These are phyloP conservation scores for Fusarium tricinctum DNA, from an alignment of 2,329 filamentous ascomycete genomes.

Conservation along the genomic window DNA sequence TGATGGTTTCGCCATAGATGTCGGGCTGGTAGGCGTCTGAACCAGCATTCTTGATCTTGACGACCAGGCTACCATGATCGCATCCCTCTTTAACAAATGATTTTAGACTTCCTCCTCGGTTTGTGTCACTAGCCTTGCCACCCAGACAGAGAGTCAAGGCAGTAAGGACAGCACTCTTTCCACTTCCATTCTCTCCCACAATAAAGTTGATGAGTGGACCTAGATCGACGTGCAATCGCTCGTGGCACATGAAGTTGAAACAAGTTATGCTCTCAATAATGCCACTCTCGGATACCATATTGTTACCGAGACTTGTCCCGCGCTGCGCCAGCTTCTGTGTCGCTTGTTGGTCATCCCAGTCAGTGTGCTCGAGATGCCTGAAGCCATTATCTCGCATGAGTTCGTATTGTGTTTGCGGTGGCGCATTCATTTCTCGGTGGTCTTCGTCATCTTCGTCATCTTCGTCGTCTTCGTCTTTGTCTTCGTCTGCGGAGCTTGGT, in stretches of 20 bases:
- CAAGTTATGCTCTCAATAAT: conserved; percentile 91
- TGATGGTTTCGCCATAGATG: conserved; percentile 85
- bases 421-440: conserved; percentile 51
- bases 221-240: conserved; percentile 83
- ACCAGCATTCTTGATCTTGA: conserved; percentile 92
- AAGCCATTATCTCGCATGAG: conserved; percentile 71
- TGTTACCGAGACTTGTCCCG: conserved; percentile 69
- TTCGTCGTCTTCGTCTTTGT: conserved; percentile 52
- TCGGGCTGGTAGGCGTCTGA: conserved; percentile 86
- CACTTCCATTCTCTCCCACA: conserved; percentile 96
- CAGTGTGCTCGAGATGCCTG: conserved; percentile 68
- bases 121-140: conserved; percentile 92
- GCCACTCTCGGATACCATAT: conserved; percentile 82
- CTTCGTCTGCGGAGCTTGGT: conserved; percentile 51
- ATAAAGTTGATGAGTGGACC: conserved; percentile 98
- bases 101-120: conserved; percentile 90
- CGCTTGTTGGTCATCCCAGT: conserved; percentile 72
- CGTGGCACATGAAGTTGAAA: conserved; percentile 97
- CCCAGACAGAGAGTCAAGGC: conserved; percentile 95
- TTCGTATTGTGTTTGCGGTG: conserved; percentile 72
- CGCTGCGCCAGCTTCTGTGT: conserved; percentile 73
- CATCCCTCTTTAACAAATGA: conserved; percentile 91
- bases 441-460: conserved; percentile 48
- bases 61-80: conserved; percentile 80
- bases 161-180: conserved; percentile 95